Evolutionary conservation across 2,329 filamentous ascomycete genomes (phyloP), one percentile per base, ranked within the genome.

Genomic region (Scedosporium aurantiacum): DNA sequence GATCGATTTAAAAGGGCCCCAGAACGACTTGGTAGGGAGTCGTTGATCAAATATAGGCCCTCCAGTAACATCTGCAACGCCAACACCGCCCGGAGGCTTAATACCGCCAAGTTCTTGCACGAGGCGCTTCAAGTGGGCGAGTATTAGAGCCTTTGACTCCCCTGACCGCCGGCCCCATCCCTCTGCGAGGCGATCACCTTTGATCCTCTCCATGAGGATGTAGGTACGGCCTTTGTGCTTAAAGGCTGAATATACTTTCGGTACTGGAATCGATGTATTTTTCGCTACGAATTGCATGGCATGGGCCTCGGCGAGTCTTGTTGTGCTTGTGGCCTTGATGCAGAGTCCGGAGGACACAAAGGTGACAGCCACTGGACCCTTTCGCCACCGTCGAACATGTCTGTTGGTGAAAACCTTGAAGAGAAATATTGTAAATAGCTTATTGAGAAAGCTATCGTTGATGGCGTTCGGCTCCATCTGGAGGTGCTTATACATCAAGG

Each of bases 181-280:
- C 28, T 32, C 28, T 5, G 28, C 8, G 28, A 32, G 28, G 28
- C 28, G 28, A 7, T 7, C 28, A 23, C 50, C 50, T 3, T 28
- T 12, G 23, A 55, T 28, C n/a, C 50, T 5, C 10, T 16, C 28
- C 50, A 54, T 54, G 18, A 63, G 62, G 23, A 63, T 62, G 45
- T 64, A 64, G 3, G 60, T 47, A 2, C 18, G 14, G 6, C 59
- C 55, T 12, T 58, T 0, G 67, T 64, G 37, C 64, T 23, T 25
- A 23, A 54, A 54, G 4, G 21, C 50, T 5, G 18, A 68, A 55
- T 68, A 56, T 1, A 69, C 50, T 0, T 28, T 45, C 0, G 66
- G 67, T 0, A 69, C 65, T 2, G 68, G 65, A 21, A 69, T 64
- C 2, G 63, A 65, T 8, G 66, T 69, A 28, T 64, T 62, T 3